These are phyloP conservation scores for Chrysoporthe deuterocubensis DNA, from an alignment of 2,329 filamentous ascomycete species.

Conservation along the genomic window DNA sequence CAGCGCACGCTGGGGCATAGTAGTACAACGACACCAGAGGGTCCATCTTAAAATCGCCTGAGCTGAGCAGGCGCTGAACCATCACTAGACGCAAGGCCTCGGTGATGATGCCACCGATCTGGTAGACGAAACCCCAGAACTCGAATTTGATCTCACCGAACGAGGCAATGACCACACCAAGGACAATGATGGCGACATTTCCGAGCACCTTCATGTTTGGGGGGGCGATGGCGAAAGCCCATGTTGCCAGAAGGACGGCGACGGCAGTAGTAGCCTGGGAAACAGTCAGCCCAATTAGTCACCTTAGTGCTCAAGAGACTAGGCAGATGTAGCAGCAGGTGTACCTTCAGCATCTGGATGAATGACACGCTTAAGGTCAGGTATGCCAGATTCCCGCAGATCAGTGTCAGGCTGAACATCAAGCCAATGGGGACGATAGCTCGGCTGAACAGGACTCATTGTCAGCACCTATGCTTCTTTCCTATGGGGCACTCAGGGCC, in stretches of 20 bases:
- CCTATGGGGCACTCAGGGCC: background rate
- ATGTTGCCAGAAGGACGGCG: conserved; percentile 82
- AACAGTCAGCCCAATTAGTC: background rate
- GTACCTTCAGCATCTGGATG: conserved; percentile 94
- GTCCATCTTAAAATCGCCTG: conserved; percentile 83
- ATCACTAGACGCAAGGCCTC: conserved; percentile 78
- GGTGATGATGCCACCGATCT: conserved; percentile 73
- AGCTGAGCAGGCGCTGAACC: conserved; percentile 76
- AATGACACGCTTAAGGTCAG: conserved; percentile 89
- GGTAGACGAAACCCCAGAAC: conserved; percentile 73
- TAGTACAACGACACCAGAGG: conserved; percentile 82
- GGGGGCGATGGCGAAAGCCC: conserved; percentile 77
- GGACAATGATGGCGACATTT: conserved; percentile 87
- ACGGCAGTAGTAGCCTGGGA: conserved; percentile 83
- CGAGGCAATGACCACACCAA: conserved; percentile 89
- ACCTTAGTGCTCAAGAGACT: background rate
- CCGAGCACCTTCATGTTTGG: conserved; percentile 80
- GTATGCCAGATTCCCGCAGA: conserved; percentile 90
- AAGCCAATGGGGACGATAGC: conserved; percentile 88
- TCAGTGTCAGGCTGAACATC: conserved; percentile 89
- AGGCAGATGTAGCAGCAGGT: background rate
- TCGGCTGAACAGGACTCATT: conserved; percentile 59
- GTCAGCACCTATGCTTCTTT: conserved; percentile 51
- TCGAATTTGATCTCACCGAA: conserved; percentile 91
- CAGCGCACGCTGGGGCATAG: conserved; percentile 77